phyloP scores from a whole-genome alignment of 768 basidiomycete genomes.

The Leccinellum luteum region DNA sequence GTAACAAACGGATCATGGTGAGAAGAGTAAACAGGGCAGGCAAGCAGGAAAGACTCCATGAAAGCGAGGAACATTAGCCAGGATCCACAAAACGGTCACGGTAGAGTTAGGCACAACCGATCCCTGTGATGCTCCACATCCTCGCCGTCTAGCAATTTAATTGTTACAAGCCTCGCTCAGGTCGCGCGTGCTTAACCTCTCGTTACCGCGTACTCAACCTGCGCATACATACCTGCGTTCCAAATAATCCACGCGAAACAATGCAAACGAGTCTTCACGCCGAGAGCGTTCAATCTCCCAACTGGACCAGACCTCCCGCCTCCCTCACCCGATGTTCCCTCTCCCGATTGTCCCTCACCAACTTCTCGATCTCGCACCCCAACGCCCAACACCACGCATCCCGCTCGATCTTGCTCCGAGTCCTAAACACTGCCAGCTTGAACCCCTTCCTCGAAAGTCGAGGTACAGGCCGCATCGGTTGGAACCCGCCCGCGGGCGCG shows the following conservation, averaged over 20 bases:
- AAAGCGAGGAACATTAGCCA: neutral
- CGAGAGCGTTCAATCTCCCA: slow-evolving; percentile 13
- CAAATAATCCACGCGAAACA: neutral
- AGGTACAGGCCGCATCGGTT: slow-evolving; percentile 37
- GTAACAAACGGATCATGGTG: neutral
- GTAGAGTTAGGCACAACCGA: no score
- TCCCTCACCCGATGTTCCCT: slow-evolving; percentile 68
- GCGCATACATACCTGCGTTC: neutral
- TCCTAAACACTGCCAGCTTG: slow-evolving; percentile 64
- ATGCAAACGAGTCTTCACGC: neutral
- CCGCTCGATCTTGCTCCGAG: slow-evolving; percentile 81
- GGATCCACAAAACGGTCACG: neutral
- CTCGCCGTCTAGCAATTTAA: neutral
- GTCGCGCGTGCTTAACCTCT: neutral
- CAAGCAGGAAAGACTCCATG: no score
- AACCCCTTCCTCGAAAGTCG: slow-evolving; percentile 50
- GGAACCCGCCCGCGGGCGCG: slow-evolving; percentile 16
- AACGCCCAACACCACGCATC: slow-evolving; percentile 96
- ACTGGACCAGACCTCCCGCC: slow-evolving; percentile 52
- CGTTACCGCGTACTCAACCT: neutral
- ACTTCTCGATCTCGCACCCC: slow-evolving; percentile 84
- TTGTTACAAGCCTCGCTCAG: neutral
- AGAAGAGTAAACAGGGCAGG: no score
- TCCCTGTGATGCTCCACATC: neutral
- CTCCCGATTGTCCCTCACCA: slow-evolving; percentile 56